Percentiles rank a stretch among this genome's conserved stretches.
Conservation (phyloP, 768 basidiomycete genomes). For the Termitomyces sp. region DNA sequence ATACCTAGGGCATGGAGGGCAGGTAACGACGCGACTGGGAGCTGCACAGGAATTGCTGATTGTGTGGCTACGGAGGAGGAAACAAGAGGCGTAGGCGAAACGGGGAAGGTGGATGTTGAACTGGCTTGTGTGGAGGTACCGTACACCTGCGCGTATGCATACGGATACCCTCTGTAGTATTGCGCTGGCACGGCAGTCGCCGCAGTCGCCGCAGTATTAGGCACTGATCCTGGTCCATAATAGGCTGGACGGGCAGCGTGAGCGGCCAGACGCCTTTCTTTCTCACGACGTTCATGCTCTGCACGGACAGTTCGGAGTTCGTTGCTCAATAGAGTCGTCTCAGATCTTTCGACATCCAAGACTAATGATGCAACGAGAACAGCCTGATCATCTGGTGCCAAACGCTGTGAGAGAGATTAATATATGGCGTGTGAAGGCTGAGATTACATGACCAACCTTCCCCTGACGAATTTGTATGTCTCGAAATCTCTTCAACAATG, state of each 20-base stretch:
- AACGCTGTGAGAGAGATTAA: constrained; percentile 35
- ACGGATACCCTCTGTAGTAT: constrained; percentile 63
- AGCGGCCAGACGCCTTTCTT: constrained; percentile 54
- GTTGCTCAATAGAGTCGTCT: constrained; percentile 47
- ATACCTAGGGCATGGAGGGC: constrained; percentile 71
- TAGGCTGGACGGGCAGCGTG: constrained; percentile 38
- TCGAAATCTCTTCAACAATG: constrained; percentile 54
- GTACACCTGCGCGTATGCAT: constrained; percentile 60
- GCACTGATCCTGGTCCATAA: constrained; percentile 22
- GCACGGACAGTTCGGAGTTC: constrained; percentile 58
- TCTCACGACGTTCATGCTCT: constrained; percentile 63
- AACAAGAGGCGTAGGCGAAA: constrained; percentile 21
- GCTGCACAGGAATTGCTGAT: constrained; percentile 60
- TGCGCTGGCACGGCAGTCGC: constrained; percentile 35
- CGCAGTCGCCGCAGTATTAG: constrained; percentile 22
- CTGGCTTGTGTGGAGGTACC: constrained; percentile 22
- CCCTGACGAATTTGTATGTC: constrained; percentile 47
- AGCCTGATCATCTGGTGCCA: constrained; percentile 56
- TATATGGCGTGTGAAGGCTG: neutral
- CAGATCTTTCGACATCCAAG: constrained; percentile 61
- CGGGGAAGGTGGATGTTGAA: constrained; percentile 28
- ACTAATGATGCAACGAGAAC: constrained; percentile 58
- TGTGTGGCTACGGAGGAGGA: constrained; percentile 17
- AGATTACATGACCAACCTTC: constrained; percentile 36
- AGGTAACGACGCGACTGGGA: constrained; percentile 62